These are phyloP conservation scores for Geranium rotundifolium DNA, from an alignment of 345 rosid genomes.

Conservation along the genomic window DNA sequence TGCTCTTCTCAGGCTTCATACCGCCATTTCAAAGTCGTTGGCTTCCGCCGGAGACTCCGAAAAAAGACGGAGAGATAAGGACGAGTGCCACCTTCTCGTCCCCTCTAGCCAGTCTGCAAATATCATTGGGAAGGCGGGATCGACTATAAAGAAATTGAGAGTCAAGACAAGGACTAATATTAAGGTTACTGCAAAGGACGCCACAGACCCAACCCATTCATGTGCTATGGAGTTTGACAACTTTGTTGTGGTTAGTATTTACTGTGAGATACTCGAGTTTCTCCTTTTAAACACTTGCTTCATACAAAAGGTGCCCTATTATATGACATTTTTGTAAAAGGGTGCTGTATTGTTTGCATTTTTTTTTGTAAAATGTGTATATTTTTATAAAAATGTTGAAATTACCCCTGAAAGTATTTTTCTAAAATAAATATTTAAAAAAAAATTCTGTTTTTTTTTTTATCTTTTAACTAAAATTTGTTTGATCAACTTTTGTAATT, in stretches of 20 bases:
- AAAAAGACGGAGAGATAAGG: slow-evolving; percentile 38
- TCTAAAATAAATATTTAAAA: no score
- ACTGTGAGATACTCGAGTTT: background rate
- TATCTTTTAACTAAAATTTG: no score
- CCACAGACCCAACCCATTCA: slow-evolving; percentile 64
- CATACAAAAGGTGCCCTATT: no score
- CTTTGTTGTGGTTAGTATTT: slow-evolving; percentile 52
- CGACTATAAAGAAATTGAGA: slow-evolving; percentile 68
- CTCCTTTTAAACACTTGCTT: background rate
- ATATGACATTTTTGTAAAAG: no score
- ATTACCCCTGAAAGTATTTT: no score
- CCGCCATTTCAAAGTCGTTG: slow-evolving; percentile 51
- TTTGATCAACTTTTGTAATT: no score
- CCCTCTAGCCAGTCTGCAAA: slow-evolving; percentile 92
- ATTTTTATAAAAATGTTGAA: no score
- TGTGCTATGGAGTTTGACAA: slow-evolving; percentile 96
- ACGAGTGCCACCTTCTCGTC: slow-evolving; percentile 77
- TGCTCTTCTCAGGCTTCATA: slow-evolving; percentile 72
- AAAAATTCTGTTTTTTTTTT: no score
- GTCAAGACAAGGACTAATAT: slow-evolving; percentile 55
- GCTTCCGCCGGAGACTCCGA: slow-evolving; percentile 40
- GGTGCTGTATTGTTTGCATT: no score
- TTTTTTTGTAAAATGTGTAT: no score
- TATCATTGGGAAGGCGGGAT: slow-evolving; percentile 83
- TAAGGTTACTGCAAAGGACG: slow-evolving; percentile 68